Conservation (phyloP, 1,284 basidiomycete genomes). For the Amylostereum areolatum region DNA sequence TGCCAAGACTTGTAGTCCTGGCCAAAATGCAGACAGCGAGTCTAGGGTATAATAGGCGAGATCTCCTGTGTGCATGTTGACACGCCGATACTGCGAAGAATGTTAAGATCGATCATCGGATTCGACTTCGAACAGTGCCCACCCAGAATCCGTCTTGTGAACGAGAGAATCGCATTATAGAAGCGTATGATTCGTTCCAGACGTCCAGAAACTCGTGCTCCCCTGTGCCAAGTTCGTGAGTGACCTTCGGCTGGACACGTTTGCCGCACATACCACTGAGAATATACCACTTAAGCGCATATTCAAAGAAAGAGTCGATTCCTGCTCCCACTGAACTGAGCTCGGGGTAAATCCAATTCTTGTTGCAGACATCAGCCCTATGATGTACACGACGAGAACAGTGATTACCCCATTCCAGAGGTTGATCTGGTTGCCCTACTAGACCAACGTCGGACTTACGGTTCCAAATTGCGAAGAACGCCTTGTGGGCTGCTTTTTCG, state of each 20-base stretch:
- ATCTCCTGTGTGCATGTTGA: conserved; percentile 76
- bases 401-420: conserved; percentile 59
- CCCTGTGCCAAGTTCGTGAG: conserved; percentile 36
- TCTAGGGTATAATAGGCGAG: conserved; percentile 69
- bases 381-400: conserved; percentile 3
- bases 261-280: conserved; percentile 62
- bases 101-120: conserved; percentile 4
- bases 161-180: conserved; percentile 82
- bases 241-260: not conserved
- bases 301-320: conserved; percentile 92
- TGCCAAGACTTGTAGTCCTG: conserved; percentile 81
- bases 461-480: conserved; percentile 92
- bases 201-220: conserved; percentile 87
- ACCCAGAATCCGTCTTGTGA: conserved; percentile 87
- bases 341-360: conserved; percentile 72
- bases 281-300: conserved; percentile 86
- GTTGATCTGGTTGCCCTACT: conserved; percentile 87
- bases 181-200: conserved; percentile 87
- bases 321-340: conserved; percentile 84
- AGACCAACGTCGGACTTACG: conserved; percentile 75
- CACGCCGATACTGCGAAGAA: conserved; percentile 60
- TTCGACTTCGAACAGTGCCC: conserved; percentile 14
- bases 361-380: conserved; percentile 2
- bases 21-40: conserved; percentile 85
- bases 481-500: conserved; percentile 78